These are phyloP conservation scores for Eucalyptus dawsonii DNA, from an alignment of 345 rosid species.

Conservation along the genomic window DNA sequence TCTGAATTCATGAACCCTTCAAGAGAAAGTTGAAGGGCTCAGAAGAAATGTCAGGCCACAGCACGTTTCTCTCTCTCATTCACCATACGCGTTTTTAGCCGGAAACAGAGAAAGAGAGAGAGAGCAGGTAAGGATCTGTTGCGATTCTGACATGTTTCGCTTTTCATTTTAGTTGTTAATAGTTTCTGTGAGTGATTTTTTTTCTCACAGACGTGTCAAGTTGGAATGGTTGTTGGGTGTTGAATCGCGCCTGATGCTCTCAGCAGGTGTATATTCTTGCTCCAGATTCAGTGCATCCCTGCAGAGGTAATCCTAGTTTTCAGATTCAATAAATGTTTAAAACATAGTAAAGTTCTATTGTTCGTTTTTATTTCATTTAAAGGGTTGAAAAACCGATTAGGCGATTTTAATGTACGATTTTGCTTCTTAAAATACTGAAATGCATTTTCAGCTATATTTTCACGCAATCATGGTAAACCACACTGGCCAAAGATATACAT, in stretches of 20 bases:
- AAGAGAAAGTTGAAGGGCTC: neutral
- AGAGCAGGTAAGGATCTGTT: neutral
- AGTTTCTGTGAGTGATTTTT: neutral
- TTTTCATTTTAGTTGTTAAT: neutral
- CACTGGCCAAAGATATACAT: neutral
- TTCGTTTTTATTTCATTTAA: neutral
- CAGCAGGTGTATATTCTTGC: neutral
- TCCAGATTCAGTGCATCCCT: neutral
- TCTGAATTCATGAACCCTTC: neutral
- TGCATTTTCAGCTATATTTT: neutral
- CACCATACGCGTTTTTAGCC: neutral
- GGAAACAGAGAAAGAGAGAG: neutral
- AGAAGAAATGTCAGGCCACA: neutral
- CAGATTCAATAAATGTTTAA: neutral
- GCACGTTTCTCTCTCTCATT: neutral
- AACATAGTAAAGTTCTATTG: neutral
- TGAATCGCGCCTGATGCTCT: neutral
- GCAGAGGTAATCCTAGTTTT: neutral
- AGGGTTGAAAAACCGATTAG: neutral
- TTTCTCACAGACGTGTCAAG: neutral
- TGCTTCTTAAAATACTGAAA: neutral
- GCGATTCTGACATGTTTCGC: neutral
- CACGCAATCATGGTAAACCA: neutral
- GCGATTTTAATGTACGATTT: neutral
- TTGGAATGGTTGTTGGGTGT: neutral